phyloP scores from a whole-genome alignment of 225 moss, liverwort and hornwort species.

The Physcomitrium patens region DNA sequence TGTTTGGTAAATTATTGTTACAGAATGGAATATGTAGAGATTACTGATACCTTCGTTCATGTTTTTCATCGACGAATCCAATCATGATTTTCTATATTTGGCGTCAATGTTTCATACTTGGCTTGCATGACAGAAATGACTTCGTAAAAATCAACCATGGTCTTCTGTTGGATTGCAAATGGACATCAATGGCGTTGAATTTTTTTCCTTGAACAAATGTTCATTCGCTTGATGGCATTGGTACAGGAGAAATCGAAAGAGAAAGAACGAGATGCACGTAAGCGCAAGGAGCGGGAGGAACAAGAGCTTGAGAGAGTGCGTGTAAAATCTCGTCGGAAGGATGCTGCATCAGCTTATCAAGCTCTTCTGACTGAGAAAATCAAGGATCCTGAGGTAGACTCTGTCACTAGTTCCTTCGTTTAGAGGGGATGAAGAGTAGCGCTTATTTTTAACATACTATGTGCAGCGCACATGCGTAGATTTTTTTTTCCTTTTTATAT shows the following conservation, averaged over 20 bases:
- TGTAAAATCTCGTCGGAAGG: constrained; percentile 82
- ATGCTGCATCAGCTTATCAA: constrained; percentile 81
- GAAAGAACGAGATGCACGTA: constrained; percentile 82
- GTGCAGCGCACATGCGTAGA: not conserved
- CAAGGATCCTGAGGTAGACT: constrained; percentile 77
- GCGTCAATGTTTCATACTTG: no score
- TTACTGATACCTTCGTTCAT: not conserved
- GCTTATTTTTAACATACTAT: not conserved
- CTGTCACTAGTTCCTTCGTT: not conserved
- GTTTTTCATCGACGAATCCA: not conserved
- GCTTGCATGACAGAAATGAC: no score
- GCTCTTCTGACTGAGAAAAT: constrained; percentile 85
- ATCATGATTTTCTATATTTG: not conserved
- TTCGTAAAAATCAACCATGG: not conserved
- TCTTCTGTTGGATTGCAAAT: not conserved
- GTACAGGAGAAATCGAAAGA: constrained; percentile 79
- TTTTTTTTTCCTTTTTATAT: no score
- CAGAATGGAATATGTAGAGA: not conserved
- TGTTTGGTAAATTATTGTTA: not conserved
- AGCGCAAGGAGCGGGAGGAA: constrained; percentile 92
- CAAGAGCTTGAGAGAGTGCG: constrained; percentile 84
- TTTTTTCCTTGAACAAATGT: not conserved
- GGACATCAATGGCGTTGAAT: not conserved
- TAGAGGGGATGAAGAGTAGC: not conserved
- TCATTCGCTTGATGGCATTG: not conserved